These are phyloP conservation scores for Trichosporon sp. DNA, from an alignment of 1,284 basidiomycete species.

Conservation along the genomic window DNA sequence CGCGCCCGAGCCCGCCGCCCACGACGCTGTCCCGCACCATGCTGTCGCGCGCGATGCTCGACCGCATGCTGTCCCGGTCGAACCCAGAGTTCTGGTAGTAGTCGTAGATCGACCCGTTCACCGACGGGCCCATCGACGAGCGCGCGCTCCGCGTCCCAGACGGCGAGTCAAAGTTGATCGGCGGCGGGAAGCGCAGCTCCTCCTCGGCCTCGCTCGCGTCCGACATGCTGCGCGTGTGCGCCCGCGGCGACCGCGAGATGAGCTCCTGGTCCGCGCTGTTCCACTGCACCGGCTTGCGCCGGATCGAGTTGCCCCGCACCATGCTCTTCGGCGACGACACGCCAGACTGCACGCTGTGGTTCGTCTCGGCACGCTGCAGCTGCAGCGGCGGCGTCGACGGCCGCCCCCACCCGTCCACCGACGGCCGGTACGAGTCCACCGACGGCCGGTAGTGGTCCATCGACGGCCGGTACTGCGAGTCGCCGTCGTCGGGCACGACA, in stretches of 20 bases:
- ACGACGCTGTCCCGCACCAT: not conserved
- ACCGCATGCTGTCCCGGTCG: not conserved
- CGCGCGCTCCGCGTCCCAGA: not conserved
- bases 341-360: not conserved
- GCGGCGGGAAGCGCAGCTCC: not conserved
- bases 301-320: conserved; percentile 24
- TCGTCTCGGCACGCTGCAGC: not conserved
- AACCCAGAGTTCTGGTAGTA: not conserved
- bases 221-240: conserved; percentile 14
- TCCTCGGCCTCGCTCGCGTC: not conserved
- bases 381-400: not conserved
- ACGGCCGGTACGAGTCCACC: not conserved
- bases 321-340: not conserved
- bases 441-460: too few species aligned
- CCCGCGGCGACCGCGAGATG: conserved; percentile 24
- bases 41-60: too few species aligned
- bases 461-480: not conserved
- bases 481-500: conserved; percentile 24
- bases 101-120: not conserved
- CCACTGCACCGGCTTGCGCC: conserved; percentile 41
- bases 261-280: conserved; percentile 36
- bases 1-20: conserved; percentile 10
- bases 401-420: not conserved
- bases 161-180: conserved; percentile 10
- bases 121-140: conserved; percentile 8